A percentile compares a stretch with the other conserved stretches of the same genome.
Conservation (phyloP, 306 rosid species). For the Spatholobus suberectus region DNA sequence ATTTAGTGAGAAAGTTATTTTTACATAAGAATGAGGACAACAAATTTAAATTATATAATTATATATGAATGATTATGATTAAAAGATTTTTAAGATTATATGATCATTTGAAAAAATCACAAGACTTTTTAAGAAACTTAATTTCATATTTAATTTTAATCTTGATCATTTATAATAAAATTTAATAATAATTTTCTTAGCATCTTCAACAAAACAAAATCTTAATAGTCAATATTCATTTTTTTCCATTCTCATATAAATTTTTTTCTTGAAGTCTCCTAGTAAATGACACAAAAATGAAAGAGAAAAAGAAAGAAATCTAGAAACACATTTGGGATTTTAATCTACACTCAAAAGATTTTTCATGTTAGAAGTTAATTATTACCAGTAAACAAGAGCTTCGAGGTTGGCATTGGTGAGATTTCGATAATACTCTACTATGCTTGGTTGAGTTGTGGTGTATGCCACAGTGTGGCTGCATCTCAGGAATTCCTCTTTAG, state of each 20-base stretch:
- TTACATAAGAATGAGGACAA: no score
- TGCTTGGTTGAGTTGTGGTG: neutral
- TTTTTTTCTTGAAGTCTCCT: no score
- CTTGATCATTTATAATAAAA: no score
- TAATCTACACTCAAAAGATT: neutral
- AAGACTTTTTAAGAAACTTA: neutral
- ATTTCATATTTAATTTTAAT: no score
- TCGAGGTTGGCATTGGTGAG: constrained; percentile 38
- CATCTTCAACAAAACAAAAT: no score
- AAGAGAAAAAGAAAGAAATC: neutral
- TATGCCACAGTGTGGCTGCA: constrained; percentile 50
- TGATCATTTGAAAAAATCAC: no score
- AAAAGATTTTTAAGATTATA: neutral
- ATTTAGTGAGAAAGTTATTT: no score
- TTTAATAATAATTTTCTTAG: no score
- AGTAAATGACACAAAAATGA: neutral
- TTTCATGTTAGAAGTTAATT: neutral
- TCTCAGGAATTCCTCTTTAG: constrained; percentile 42
- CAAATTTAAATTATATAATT: no score
- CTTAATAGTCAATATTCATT: no score
- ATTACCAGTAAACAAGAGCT: constrained; percentile 50
- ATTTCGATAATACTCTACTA: constrained; percentile 35
- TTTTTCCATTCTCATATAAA: no score
- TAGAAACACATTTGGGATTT: neutral
- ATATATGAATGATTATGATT: no score